Evolutionary conservation across 2,329 filamentous ascomycete genomes (phyloP), one percentile per base, ranked within the genome.

Genomic region (Penicillium frequentans): DNA sequence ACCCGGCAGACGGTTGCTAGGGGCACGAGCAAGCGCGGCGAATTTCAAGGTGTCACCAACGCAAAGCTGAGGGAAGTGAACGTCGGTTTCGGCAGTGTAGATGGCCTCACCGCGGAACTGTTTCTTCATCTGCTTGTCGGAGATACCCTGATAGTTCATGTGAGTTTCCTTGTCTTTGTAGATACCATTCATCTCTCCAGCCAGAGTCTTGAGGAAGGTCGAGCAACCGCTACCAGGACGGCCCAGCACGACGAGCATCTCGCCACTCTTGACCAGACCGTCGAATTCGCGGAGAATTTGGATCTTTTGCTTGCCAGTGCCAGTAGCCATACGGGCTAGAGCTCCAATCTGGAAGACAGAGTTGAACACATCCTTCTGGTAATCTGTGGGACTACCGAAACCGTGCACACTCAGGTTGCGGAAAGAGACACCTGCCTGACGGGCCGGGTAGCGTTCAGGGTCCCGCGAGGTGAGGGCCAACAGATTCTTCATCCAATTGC

Each of bases 131-230:
- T 91, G 62, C 57, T 72, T 68, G 46, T 70, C 69, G 5, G 73
- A 67, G 44, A 75, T 74, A 64, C 76, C 77, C 63, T 95, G 89
- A 71, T 96, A 96, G 77, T 96, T 95, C 73, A 96, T 84, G 57
- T 90, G 84, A 0, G 90, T 88, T 8, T 79, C 75, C 1, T 87
- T 76, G 52, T 91, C 89, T 49, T 95, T 82, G 64, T 84, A 85
- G 68, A 96, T 89, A 60, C 91, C 91, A 63, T 92, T 89, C 58
- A 89, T 90, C 74, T 96, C 90, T 62, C 91, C 91, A 7, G 90
- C 85, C 62, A 96, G 84, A 0, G 90, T 91, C 80, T 96, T 96
- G 62, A 96, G 79, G 63, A 96, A 87, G 2, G 91, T 96, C n/a
- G 89, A 91, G 74, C 92, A 96, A 56, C 78, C 77, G 56, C 74